These are phyloP conservation scores for Agaricales sp. DNA, from an alignment of 1,284 basidiomycete species.

Conservation along the genomic window DNA sequence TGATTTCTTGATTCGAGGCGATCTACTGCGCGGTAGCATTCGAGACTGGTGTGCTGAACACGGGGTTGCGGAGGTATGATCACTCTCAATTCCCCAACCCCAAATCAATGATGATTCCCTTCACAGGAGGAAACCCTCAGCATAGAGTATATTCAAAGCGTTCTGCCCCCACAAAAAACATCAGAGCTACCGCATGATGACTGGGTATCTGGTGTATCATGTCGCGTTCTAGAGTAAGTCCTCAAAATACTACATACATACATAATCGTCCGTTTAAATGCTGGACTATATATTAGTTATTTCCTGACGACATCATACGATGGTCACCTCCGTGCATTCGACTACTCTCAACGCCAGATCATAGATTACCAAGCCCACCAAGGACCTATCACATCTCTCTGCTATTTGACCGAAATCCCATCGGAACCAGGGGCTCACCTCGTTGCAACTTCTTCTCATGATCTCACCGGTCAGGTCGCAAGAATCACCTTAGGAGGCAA, in stretches of 20 bases:
- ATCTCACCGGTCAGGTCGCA: constrained; percentile 65
- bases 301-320: constrained; percentile 80
- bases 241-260: not conserved
- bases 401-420: constrained; percentile 37
- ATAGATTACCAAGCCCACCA: constrained; percentile 42
- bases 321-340: constrained; percentile 64
- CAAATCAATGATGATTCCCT: constrained; percentile 12
- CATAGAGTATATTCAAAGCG: constrained; percentile 89
- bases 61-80: constrained; percentile 55
- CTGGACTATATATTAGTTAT: constrained; percentile 25
- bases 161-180: constrained; percentile 83
- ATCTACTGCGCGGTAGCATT: constrained; percentile 68
- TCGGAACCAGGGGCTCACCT: constrained; percentile 32
- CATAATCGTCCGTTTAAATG: not conserved
- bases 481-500: constrained; percentile 26
- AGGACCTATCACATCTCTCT: constrained; percentile 68
- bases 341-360: constrained; percentile 51
- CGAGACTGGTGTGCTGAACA: constrained; percentile 72
- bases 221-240: constrained; percentile 57
- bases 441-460: constrained; percentile 77
- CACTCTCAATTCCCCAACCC: not conserved
- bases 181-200: constrained; percentile 83
- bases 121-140: constrained; percentile 79
- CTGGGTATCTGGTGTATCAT: constrained; percentile 85
- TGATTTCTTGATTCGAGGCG: constrained; percentile 84